phyloP scores from a whole-genome alignment of 2,329 filamentous ascomycete genomes.

The Tolypocladium inflatum region DNA sequence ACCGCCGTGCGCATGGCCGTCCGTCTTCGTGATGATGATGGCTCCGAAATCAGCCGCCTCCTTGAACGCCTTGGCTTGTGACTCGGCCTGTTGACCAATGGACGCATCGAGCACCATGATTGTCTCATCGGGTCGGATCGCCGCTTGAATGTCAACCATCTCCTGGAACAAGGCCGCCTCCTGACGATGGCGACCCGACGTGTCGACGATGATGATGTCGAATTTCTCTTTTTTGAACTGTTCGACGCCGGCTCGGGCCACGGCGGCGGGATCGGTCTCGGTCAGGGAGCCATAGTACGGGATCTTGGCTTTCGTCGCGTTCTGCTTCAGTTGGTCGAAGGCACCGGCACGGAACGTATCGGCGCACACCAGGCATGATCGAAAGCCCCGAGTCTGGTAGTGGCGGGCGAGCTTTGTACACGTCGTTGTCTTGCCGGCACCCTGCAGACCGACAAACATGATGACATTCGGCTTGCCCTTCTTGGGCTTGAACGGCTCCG shows the following conservation, averaged over 20 bases:
- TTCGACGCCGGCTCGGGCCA: conserved; percentile 90
- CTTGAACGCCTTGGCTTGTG: conserved; percentile 94
- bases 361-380: conserved; percentile 87
- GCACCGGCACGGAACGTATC: conserved; percentile 98
- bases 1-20: conserved; percentile 89
- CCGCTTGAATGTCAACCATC: conserved; percentile 92
- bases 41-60: conserved; percentile 93
- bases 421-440: conserved; percentile 94
- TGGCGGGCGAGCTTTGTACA: conserved; percentile 95
- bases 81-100: conserved; percentile 92
- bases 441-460: conserved; percentile 98
- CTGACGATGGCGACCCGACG: conserved; percentile 87
- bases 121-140: conserved; percentile 87
- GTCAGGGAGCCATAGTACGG: conserved; percentile 96
- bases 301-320: conserved; percentile 97
- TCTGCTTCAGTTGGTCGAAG: conserved; percentile 97
- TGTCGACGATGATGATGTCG: conserved; percentile 98
- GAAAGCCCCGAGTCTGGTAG: conserved; percentile 90
- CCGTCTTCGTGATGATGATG: conserved; percentile 98
- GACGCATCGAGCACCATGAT: conserved; percentile 97
- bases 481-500: conserved; percentile 91
- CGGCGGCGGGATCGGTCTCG: conserved; percentile 88
- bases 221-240: conserved; percentile 99
- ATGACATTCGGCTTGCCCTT: conserved; percentile 95
- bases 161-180: conserved; percentile 93